phyloP scores from a whole-genome alignment of 2,329 filamentous ascomycete species.

The Didymella lethalis region DNA sequence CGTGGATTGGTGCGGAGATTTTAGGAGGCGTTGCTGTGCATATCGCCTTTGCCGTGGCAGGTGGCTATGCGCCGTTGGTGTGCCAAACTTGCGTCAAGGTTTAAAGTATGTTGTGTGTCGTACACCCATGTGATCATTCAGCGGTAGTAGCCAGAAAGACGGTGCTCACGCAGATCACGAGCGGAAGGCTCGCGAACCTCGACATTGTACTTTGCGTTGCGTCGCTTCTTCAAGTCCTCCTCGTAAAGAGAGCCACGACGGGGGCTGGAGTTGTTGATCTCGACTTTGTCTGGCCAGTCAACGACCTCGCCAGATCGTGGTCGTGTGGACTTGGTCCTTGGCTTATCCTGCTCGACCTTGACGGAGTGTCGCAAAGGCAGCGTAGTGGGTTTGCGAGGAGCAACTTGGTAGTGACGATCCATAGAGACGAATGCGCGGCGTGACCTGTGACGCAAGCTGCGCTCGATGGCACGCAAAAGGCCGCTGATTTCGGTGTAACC shows the following conservation, averaged over 20 bases:
- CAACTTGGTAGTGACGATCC: constrained; percentile 54
- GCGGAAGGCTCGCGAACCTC: constrained; percentile 53
- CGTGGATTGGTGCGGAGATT: constrained; percentile 31
- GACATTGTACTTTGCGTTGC: constrained; percentile 51
- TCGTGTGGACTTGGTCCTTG: constrained; percentile 38
- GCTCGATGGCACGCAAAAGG: constrained; percentile 55
- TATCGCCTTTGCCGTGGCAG: constrained; percentile 17
- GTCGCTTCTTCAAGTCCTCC: constrained; percentile 48
- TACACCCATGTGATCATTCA: constrained; percentile 35
- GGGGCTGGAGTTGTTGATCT: constrained; percentile 44
- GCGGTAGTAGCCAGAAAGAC: constrained; percentile 51
- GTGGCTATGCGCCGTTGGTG: constrained; percentile 16
- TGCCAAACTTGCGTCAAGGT: constrained; percentile 14
- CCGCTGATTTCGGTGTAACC: constrained; percentile 52
- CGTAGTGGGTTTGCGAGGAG: constrained; percentile 45
- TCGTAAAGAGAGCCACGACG: constrained; percentile 54
- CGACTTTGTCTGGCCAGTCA: constrained; percentile 47
- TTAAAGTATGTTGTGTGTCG: constrained; percentile 14
- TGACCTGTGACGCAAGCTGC: constrained; percentile 48
- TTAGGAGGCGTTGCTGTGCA: constrained; percentile 30
- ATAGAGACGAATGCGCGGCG: constrained; percentile 53
- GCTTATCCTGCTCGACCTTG: constrained; percentile 45
- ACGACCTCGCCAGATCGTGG: constrained; percentile 49
- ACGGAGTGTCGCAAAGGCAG: constrained; percentile 40
- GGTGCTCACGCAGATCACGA: constrained; percentile 48